Conservation (phyloP, 2,329 filamentous ascomycete species). For the Zymoseptoria crescenta region DNA sequence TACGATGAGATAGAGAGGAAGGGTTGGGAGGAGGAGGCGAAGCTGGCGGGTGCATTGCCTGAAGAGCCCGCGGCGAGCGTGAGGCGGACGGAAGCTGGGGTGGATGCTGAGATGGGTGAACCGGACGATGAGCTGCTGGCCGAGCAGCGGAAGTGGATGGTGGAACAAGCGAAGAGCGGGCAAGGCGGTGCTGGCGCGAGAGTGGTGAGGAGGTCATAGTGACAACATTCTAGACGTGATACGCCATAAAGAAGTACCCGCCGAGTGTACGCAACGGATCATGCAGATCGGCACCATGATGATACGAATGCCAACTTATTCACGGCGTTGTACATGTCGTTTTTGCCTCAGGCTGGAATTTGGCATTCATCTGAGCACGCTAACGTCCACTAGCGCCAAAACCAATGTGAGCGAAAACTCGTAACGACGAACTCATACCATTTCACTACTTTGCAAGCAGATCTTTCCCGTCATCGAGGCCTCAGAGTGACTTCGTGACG, state of each 20-base stretch:
- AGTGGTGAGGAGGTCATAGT: conserved; percentile 16
- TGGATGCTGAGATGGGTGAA: conserved; percentile 14
- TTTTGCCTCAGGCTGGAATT: background rate
- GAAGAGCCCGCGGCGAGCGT: conserved; percentile 18
- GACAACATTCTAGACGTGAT: background rate
- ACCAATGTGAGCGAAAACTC: no score
- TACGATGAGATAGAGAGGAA: conserved; percentile 73
- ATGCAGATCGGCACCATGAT: no score
- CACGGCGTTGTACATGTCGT: no score
- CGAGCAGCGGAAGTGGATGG: conserved; percentile 26
- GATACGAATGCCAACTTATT: no score
- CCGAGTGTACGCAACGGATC: no score
- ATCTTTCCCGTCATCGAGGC: no score
- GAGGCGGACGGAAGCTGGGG: conserved; percentile 17
- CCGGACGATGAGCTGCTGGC: conserved; percentile 23
- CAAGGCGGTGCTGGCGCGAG: conserved; percentile 9
- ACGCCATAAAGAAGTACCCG: no score
- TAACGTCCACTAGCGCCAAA: background rate
- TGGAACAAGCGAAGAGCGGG: conserved; percentile 13
- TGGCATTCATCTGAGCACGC: background rate
- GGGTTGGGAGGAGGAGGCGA: conserved; percentile 65
- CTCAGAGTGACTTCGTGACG: no score
- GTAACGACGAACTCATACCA: no score
- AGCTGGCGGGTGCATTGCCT: conserved; percentile 30
- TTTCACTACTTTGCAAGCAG: no score